Evolutionary conservation across 768 basidiomycete species (phyloP), one percentile per base, ranked within the genome.

Genomic region (Lentinula edodes): DNA sequence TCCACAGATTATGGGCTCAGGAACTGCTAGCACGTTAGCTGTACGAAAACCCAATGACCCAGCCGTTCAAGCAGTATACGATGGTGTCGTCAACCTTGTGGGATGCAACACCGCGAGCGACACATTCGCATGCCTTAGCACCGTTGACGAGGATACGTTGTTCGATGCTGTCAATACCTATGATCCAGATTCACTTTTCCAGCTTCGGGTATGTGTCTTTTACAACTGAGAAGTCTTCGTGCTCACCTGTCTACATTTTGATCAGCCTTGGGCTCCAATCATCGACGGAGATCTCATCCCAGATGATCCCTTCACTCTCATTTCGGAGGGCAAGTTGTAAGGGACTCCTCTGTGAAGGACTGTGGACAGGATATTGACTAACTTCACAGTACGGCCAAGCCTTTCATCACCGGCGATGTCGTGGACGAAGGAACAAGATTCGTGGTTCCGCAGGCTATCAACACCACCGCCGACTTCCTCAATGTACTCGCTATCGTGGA

Each of bases 1-100:
- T 32, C 13, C 10, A 39, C 45, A 71, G 70, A 73, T 73, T 18
- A 61, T 73, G 32, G 64, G 70, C 32, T 73, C 72, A 5, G 72
- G 72, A 10, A 62, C 61, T 2, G 62, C 51, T 9, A 61, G 67
- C 13, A 64, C 67, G 3, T 15, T 68, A n/a, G 66, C 67, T 32
- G 42, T 62, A 6, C 61, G 53, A 18, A 36, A 54, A 66, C 13
- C 34, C 60, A 15, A 62, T 35, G 35, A 48, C 45, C 46, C 46
- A 62, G n/a, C 62, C 20, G 53, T 62, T 10, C 60, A 61, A 34
- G 43, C 56, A 6, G 63, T 62, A 18, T 73, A 70, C 66, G 32
- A 55, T 46, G 56, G 54, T 16, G 67, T 71, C 42, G 68, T 65
- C 6, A 56, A 62, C 10, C 65, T 64, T 6, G 64, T 63, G 12